Conservation (phyloP, 106 monocot genomes). For the Dendrobium nobile region DNA sequence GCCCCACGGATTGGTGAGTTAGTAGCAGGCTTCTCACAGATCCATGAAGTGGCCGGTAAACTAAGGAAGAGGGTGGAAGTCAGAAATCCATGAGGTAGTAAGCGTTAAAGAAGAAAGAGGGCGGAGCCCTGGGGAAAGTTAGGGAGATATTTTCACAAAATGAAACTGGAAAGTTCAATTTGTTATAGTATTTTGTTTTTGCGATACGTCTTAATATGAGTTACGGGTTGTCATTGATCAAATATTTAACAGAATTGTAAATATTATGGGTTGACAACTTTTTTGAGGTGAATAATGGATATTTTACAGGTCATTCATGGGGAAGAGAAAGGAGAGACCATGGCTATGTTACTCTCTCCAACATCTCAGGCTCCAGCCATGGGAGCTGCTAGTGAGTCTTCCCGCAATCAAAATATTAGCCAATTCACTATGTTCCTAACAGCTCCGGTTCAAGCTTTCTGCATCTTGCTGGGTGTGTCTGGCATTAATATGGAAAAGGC, state of each 20-base stretch:
- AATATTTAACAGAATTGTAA: not conserved
- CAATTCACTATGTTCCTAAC: slow-evolving; percentile 91
- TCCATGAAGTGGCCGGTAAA: too few species aligned
- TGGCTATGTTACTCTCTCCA: slow-evolving; percentile 77
- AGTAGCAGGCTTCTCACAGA: too few species aligned
- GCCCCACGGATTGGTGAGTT: too few species aligned
- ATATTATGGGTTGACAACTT: not conserved
- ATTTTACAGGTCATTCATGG: slow-evolving; percentile 63
- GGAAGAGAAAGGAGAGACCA: slow-evolving; percentile 73
- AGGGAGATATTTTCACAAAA: not conserved
- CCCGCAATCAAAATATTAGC: slow-evolving; percentile 41
- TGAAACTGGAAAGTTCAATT: not conserved
- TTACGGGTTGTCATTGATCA: not conserved
- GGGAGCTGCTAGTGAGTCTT: slow-evolving; percentile 20
- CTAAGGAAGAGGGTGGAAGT: too few species aligned
- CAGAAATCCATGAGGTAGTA: too few species aligned
- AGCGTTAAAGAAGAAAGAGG: not conserved
- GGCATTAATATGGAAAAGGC: slow-evolving; percentile 49
- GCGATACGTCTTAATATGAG: not conserved
- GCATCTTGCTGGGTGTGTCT: slow-evolving; percentile 45
- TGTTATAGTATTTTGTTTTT: not conserved
- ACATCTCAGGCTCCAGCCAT: slow-evolving; percentile 26
- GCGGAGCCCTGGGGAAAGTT: not conserved
- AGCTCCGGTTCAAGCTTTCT: slow-evolving; percentile 83
- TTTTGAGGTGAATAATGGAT: not conserved